Base-by-base conservation (phyloP, 1,284 basidiomycete species). In the Pyrrhoderma lamaoense region DNA sequence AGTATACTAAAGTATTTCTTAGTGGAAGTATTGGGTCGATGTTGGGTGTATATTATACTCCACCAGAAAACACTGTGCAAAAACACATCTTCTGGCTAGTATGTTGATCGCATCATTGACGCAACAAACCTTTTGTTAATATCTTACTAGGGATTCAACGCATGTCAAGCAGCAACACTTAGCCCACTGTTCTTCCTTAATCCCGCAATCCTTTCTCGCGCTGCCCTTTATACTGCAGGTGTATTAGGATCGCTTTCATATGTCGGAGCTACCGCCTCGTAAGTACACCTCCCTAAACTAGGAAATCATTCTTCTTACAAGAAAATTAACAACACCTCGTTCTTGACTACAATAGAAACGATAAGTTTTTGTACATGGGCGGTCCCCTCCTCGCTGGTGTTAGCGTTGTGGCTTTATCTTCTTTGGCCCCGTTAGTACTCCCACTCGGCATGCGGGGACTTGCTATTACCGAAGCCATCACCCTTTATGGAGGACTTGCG, bases 191-290 rank as follows among this genome's bases (percentile, higher is more conserved):
- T 91, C 70, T 93, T 94, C 76, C 67, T 92, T 49, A 84, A 76
- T 61, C 92, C 93, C 1, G 89, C 89, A 11, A 76, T 95, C 54
- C 76, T 95, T 42, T 84, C 86, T n/a, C 80, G 92, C 38, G 93
- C 92, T 8, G 92, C 89, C 9, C 71, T 95, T 3, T 95, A 95
- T 68, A 94, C 92, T 0, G 78, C 82, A 42, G 92, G 91, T 42
- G 78, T 93, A 2, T 82, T 93, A 16, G 92, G 90, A 4, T 79
- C 83, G 5, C 75, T 94, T 25, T 86, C 85, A 35, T 95, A 92
- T 62, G 79, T 95, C 23, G 92, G 92, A 27, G 90, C 91, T 8
- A 95, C 93, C 16, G 92, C 92, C 25, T 84, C 73, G 84, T 82
- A 57, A 58, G 76, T 64, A 36, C 31, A 31, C 27, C 16, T 13